Base-by-base conservation (phyloP, 78 protist species). In the Monocercomonoides exilis region DNA sequence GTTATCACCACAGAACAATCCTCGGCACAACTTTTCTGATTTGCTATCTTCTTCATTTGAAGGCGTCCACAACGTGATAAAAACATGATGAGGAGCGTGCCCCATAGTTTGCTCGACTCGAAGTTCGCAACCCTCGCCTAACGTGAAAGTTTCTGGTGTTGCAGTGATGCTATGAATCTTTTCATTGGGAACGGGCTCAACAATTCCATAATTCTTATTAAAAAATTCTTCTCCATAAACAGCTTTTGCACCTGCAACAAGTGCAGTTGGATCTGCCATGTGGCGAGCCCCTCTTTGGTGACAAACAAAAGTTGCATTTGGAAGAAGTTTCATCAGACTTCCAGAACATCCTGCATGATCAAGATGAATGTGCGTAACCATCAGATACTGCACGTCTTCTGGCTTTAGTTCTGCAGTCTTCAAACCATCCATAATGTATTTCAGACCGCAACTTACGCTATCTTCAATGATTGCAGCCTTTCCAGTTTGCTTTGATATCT, bases 221-320 rank as follows among this genome's bases (percentile, higher is more conserved):
- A 80, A 29, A 42, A 44, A 44, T 42, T 80, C 84, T 11, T 42
- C 11, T 42, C 84, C 84, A 80, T 80, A 80, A 11, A 80, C 84
- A 32, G 6, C 44, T 29, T 6, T 44, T 6, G 84, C 84, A 80
- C 81, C 21, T 80, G 6, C 44, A 11, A 80, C 84, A 80, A 80
- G 84, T 11, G 21, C 11, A 44, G 84, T 80, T 29, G 84, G 84
- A 80, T 80, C 84, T 44, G 45, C 45, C 45, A 80, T 44, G 45
- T 80, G 84, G 44, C 84, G 41, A 6, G 84, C 84, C 21, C 84
- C 84, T 80, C 84, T 80, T 80, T 21, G 6, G 84, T 80, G 84
- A 11, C 41, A 36, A 29, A 29, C 21, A 80, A 80, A 36, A 80
- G 84, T 80, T 80, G 84, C 84, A 29, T 80, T 80, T 29, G 84